Evolutionary conservation across 208 protist species (phyloP), one percentile per base, ranked within the genome.

Genomic region (Porcisia hertigi): DNA sequence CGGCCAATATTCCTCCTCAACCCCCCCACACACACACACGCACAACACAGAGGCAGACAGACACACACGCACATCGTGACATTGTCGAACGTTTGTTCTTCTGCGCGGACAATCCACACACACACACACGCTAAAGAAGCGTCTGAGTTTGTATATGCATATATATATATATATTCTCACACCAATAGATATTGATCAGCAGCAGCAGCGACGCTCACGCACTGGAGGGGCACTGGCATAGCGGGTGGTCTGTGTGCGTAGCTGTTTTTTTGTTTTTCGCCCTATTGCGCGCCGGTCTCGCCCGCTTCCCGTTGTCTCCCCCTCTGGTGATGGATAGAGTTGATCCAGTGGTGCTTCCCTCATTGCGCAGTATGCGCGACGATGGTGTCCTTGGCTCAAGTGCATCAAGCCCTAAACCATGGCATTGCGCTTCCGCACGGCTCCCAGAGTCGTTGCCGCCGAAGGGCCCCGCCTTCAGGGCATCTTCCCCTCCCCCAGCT

Each of bases 21-120:
- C 34, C 20, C 14, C 34, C 60, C 39, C 60, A 25, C 60, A 30
- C 30, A 30, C 30, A 30, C 30, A 30, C 30, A 30, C 57, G 57
- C 18, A 62, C 57, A 62, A 62, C 57, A n/a, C 18, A 9, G 8
- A 62, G n/a, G 25, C 57, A 62, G n/a, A 62, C 57, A 62, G 9
- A 62, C 57, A 62, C 57, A 62, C 57, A 62, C 57, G 14, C 57
- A 34, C 57, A 62, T 62, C 57, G 57, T 62, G 18, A 62, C 14
- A 14, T 9, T 36, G 1, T 62, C 57, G 14, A 23, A 62, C 47
- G 11, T 14, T 52, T 52, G 5, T 52, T 12, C 30, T 30, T 30
- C 30, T 30, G 30, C 30, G 30, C 47, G 47, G 47, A 52, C 5
- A 52, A 52, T 14, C 5, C 5, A 12, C 47, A 52, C 11, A 52